A percentile compares a stretch with the other conserved stretches of the same genome.
These are phyloP conservation scores for Nephelium lappaceum DNA, from an alignment of 345 rosid species.

Conservation along the genomic window DNA sequence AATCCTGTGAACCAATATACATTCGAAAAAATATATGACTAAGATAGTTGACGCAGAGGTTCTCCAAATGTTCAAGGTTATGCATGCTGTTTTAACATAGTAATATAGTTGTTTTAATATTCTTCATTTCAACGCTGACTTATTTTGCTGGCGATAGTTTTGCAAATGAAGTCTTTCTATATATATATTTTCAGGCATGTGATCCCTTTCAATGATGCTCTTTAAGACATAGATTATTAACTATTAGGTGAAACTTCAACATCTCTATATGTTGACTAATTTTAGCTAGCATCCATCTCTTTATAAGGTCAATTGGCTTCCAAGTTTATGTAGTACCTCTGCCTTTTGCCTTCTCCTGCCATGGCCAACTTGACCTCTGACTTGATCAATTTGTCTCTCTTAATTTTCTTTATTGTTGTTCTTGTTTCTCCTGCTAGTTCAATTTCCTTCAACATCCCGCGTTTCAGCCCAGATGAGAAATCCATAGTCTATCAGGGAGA, in stretches of 20 bases:
- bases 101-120: background rate
- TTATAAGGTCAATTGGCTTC: background rate
- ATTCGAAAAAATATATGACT: too few species aligned
- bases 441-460: conserved; percentile 16
- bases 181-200: background rate
- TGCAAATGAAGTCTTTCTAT: background rate
- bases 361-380: conserved; percentile 10
- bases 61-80: background rate
- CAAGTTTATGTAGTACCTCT: background rate
- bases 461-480: background rate
- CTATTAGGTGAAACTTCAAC: too few species aligned
- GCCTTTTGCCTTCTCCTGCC: background rate
- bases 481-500: conserved; percentile 21
- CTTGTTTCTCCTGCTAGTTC: background rate
- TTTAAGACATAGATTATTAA: background rate
- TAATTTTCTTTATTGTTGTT: background rate
- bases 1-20: too few species aligned
- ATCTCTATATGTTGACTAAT: background rate
- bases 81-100: too few species aligned
- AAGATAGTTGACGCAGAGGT: background rate
- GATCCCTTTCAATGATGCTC: background rate
- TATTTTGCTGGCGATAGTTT: background rate
- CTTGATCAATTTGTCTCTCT: background rate
- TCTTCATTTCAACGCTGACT: background rate
- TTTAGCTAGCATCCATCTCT: background rate